Evolutionary conservation across 352 stramenopile species (phyloP).

Genomic region (Globisporangium emineosum): DNA sequence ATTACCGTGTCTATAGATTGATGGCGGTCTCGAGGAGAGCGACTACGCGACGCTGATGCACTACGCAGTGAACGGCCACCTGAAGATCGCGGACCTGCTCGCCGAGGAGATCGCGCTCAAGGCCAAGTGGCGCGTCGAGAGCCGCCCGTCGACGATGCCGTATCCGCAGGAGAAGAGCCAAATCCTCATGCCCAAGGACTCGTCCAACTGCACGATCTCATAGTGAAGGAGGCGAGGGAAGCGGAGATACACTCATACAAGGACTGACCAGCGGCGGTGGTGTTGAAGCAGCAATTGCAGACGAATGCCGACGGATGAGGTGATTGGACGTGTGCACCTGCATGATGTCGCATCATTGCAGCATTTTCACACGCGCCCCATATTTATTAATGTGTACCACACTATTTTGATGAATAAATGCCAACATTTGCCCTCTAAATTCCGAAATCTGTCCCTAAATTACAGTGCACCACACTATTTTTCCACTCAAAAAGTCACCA

Average conservation of each 20-base stretch:
- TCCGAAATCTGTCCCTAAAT: neutral
- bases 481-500: neutral
- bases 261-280: too few relatives aligned
- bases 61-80: conserved; percentile 77
- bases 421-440: too few relatives aligned
- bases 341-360: conserved; percentile 13
- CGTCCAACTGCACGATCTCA: conserved; percentile 19
- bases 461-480: neutral
- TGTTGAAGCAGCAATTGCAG: neutral
- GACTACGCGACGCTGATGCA: conserved; percentile 84
- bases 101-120: conserved; percentile 67
- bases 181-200: conserved; percentile 67
- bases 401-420: conserved; percentile 10
- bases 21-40: conserved; percentile 52
- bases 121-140: conserved; percentile 60
- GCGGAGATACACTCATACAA: neutral
- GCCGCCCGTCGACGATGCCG: conserved; percentile 56
- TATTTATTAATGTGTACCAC: conserved; percentile 13
- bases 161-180: conserved; percentile 79
- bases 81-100: conserved; percentile 77
- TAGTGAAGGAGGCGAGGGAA: neutral
- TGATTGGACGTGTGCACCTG: neutral
- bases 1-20: conserved; percentile 31
- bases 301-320: neutral
- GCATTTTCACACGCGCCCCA: neutral